Percentiles rank a stretch among this genome's conserved stretches.
Conservation (phyloP, 306 rosid species). For the Phaseolus lunatus region DNA sequence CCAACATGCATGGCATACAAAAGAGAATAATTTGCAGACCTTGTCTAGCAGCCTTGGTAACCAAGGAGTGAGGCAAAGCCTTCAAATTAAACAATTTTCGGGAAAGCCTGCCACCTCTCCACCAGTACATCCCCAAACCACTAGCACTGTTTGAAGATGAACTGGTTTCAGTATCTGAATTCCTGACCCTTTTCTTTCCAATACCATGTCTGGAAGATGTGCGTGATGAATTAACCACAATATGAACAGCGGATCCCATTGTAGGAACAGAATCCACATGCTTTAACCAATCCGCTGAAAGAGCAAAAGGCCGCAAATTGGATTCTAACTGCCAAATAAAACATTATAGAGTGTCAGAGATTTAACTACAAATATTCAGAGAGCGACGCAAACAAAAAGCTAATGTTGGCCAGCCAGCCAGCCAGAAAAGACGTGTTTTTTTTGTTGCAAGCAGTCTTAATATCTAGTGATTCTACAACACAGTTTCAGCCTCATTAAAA, state of each 20-base stretch:
- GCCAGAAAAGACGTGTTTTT: slow-evolving; percentile 6
- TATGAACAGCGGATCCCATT: slow-evolving; percentile 88
- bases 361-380: slow-evolving; percentile 21
- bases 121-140: slow-evolving; percentile 90
- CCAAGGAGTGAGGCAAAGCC: slow-evolving; percentile 75
- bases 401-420: slow-evolving; percentile 14
- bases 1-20: slow-evolving; percentile 39
- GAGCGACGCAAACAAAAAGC: slow-evolving; percentile 35
- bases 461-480: slow-evolving; percentile 27
- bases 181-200: slow-evolving; percentile 71
- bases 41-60: slow-evolving; percentile 93
- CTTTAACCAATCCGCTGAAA: slow-evolving; percentile 87
- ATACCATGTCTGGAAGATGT: slow-evolving; percentile 66
- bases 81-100: slow-evolving; percentile 88
- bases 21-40: slow-evolving; percentile 59
- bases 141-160: slow-evolving; percentile 67
- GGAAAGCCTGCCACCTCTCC: slow-evolving; percentile 97
- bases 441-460: slow-evolving; percentile 25
- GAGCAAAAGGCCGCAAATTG: slow-evolving; percentile 71
- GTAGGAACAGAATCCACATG: slow-evolving; percentile 80
- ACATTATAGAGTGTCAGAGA: slow-evolving; percentile 39
- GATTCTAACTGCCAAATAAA: slow-evolving; percentile 72
- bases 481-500: slow-evolving; percentile 7
- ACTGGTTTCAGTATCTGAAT: slow-evolving; percentile 66
- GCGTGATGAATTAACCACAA: slow-evolving; percentile 67